Evolutionary conservation across 164 flowering plant species (phyloP).

Genomic region (Vitis cinerea): DNA sequence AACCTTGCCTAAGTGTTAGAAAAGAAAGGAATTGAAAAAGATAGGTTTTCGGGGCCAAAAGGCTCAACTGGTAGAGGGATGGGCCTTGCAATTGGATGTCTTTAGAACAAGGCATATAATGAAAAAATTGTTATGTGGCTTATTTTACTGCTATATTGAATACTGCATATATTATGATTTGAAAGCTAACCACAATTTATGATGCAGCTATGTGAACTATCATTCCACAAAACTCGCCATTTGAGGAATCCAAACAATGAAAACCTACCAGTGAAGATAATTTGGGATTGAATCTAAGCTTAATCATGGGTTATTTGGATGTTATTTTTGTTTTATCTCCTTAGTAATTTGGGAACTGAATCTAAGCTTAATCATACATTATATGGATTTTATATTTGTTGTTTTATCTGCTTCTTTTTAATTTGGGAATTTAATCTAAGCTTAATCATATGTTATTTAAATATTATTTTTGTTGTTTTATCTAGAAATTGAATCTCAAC

Average conservation of each 20-base stretch:
- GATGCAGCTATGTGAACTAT: constrained; percentile 86
- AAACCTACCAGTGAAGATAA: constrained; percentile 96
- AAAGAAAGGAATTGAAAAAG: too few relatives aligned
- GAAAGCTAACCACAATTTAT: constrained; percentile 15
- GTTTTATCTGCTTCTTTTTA: background rate
- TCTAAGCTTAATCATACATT: background rate
- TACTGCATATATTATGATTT: background rate
- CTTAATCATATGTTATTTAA: background rate
- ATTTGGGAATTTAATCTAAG: too few relatives aligned
- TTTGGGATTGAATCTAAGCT: background rate
- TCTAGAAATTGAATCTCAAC: too few relatives aligned
- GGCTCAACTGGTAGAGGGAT: background rate
- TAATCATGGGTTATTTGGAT: background rate
- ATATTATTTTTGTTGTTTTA: background rate
- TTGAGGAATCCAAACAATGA: constrained; percentile 92
- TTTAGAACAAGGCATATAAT: background rate
- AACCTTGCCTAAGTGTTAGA: too few relatives aligned
- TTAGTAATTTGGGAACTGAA: background rate
- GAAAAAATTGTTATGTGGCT: background rate
- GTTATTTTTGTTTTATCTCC: background rate
- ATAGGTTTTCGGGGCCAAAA: too few relatives aligned
- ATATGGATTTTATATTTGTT: background rate
- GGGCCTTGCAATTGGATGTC: background rate
- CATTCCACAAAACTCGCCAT: constrained; percentile 92
- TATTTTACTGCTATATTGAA: background rate